A percentile compares a stretch with the other conserved stretches of the same genome.
Evolutionary conservation across 768 basidiomycete genomes (phyloP).

Genomic region (Phaffia australis): DNA sequence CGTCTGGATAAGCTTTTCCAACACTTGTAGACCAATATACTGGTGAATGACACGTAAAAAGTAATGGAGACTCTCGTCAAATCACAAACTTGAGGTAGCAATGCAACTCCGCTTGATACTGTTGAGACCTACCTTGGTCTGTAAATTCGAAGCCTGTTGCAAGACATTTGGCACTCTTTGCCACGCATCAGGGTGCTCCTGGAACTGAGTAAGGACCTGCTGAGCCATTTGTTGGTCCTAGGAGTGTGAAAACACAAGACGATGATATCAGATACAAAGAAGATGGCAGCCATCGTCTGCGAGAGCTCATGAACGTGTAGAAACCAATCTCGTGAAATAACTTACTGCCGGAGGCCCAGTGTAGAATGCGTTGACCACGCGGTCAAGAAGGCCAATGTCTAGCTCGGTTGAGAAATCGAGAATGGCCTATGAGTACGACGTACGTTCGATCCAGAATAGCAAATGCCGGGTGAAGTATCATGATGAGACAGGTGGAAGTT

Average conservation of each 20-base stretch:
- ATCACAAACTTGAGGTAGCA: neutral
- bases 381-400: constrained; percentile 84
- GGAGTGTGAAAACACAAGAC: constrained; percentile 11
- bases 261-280: neutral
- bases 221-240: constrained; percentile 86
- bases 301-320: constrained; percentile 7
- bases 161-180: constrained; percentile 90
- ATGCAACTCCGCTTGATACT: neutral
- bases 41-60: constrained; percentile 36
- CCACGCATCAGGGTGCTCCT: constrained; percentile 94
- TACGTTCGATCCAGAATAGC: neutral
- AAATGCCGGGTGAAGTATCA: neutral
- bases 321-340: neutral
- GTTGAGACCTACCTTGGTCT: constrained; percentile 49
- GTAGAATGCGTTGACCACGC: constrained; percentile 85
- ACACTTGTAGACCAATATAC: constrained; percentile 94
- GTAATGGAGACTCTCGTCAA: neutral
- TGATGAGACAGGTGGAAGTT: no score
- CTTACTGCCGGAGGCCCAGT: constrained; percentile 68
- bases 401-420: constrained; percentile 91
- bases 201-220: constrained; percentile 85
- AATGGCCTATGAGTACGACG: constrained; percentile 49
- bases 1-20: constrained; percentile 87
- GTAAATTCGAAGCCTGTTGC: constrained; percentile 68
- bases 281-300: neutral